These are phyloP conservation scores for Keqinozyma sinolaborantium DNA, from an alignment of 1,139 yeast species.

Conservation along the genomic window DNA sequence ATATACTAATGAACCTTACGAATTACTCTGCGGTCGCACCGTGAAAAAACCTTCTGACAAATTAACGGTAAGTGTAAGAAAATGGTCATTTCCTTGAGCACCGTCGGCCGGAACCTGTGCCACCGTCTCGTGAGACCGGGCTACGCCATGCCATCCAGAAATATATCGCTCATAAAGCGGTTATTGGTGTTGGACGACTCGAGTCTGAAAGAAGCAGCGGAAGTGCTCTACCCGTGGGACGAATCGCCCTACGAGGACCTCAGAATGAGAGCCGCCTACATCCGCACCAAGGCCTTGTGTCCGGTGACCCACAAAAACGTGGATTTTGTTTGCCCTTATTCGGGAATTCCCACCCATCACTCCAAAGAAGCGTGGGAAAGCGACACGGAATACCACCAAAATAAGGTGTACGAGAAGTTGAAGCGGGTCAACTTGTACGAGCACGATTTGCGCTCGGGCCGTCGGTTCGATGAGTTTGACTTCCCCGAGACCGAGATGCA, in stretches of 20 bases:
- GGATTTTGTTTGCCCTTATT: slow-evolving; percentile 82
- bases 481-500: slow-evolving; percentile 80
- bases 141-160: slow-evolving; percentile 11
- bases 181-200: slow-evolving; percentile 33
- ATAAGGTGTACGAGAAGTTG: slow-evolving; percentile 66
- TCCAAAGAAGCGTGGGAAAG: slow-evolving; percentile 84
- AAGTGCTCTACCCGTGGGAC: slow-evolving; percentile 56
- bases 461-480: slow-evolving; percentile 92
- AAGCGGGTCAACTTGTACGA: slow-evolving; percentile 89
- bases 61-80: too few relatives aligned
- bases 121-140: too few relatives aligned
- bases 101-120: too few relatives aligned
- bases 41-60: background rate
- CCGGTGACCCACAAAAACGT: slow-evolving; percentile 85
- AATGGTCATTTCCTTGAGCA: too few relatives aligned
- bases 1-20: too few relatives aligned
- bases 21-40: too few relatives aligned
- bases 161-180: slow-evolving; percentile 37
- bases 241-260: slow-evolving; percentile 86
- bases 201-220: slow-evolving; percentile 5
- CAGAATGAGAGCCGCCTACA: slow-evolving; percentile 87
- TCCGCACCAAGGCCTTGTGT: slow-evolving; percentile 83
- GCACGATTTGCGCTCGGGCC: slow-evolving; percentile 90
- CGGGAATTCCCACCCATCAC: slow-evolving; percentile 97
- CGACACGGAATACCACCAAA: slow-evolving; percentile 69